A percentile compares a stretch with the other conserved stretches of the same genome.
Conservation (phyloP, 257 asterid genomes). For the Penstemon newberryi region DNA sequence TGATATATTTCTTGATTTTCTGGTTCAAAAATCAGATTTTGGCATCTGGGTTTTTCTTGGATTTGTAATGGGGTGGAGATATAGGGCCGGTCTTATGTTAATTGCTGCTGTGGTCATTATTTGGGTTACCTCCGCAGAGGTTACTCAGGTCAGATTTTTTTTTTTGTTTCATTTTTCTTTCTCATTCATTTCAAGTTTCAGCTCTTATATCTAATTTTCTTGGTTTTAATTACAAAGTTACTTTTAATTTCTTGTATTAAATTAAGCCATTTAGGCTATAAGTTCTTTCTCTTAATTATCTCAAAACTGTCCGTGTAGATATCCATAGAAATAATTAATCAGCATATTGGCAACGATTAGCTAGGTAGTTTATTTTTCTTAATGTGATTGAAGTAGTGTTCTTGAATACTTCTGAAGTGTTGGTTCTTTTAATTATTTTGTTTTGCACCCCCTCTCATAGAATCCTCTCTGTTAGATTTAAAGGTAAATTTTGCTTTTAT, state of each 20-base stretch:
- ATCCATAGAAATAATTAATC: slow-evolving; percentile 12
- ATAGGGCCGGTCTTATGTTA: slow-evolving; percentile 75
- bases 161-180: not conserved
- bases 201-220: slow-evolving; percentile 4
- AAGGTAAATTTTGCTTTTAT: not conserved
- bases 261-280: not conserved
- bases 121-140: slow-evolving; percentile 99
- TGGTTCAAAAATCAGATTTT: slow-evolving; percentile 30
- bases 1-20: slow-evolving; percentile 40
- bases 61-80: slow-evolving; percentile 82
- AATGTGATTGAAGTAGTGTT: not conserved
- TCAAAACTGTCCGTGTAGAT: slow-evolving; percentile 2
- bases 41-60: slow-evolving; percentile 43
- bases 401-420: not conserved
- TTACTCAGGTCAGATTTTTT: slow-evolving; percentile 71
- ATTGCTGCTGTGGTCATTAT: slow-evolving; percentile 91
- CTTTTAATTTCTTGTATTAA: not conserved
- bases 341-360: not conserved
- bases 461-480: not conserved
- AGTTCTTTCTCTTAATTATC: slow-evolving; percentile 2
- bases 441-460: not conserved
- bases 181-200: not conserved
- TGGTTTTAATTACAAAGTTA: slow-evolving; percentile 6
- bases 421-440: not conserved
- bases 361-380: not conserved